Percentiles rank a stretch among this genome's conserved stretches.
Evolutionary conservation across 2,329 filamentous ascomycete genomes (phyloP).

Genomic region (Dothidotthia symphoricarpi): DNA sequence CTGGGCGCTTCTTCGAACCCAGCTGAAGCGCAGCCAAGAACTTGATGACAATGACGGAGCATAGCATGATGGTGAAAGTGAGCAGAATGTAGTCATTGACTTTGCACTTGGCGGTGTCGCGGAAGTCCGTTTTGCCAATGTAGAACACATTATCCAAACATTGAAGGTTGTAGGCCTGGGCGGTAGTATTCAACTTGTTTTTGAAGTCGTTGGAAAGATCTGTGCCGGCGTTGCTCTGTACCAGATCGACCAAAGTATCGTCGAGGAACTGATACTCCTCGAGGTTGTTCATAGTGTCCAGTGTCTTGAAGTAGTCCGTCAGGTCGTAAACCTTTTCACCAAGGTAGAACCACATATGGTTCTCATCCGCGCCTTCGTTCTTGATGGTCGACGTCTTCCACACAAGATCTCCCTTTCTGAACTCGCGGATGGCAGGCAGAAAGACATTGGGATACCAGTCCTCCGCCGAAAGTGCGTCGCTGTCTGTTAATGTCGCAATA

Average conservation of each 20-base stretch:
- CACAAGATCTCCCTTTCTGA: slow-evolving; percentile 84
- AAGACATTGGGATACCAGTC: slow-evolving; percentile 80
- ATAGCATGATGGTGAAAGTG: slow-evolving; percentile 81
- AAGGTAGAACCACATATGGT: slow-evolving; percentile 78
- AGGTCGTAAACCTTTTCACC: slow-evolving; percentile 79
- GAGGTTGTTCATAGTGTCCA: slow-evolving; percentile 57
- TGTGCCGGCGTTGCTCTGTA: slow-evolving; percentile 72
- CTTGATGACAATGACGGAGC: slow-evolving; percentile 76
- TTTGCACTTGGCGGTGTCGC: slow-evolving; percentile 70
- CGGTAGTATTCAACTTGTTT: slow-evolving; percentile 50
- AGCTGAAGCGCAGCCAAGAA: slow-evolving; percentile 93
- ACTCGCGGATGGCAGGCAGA: slow-evolving; percentile 75
- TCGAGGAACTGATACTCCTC: slow-evolving; percentile 71
- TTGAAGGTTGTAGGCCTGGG: slow-evolving; percentile 67
- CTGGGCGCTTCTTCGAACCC: slow-evolving; percentile 83
- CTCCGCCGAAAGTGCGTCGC: slow-evolving; percentile 57
- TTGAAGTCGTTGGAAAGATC: slow-evolving; percentile 72
- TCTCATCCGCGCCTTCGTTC: slow-evolving; percentile 63
- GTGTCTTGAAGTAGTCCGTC: slow-evolving; percentile 85
- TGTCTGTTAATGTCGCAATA: slow-evolving; percentile 53
- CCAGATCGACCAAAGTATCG: slow-evolving; percentile 61
- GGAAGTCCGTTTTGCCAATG: slow-evolving; percentile 80
- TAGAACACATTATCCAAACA: slow-evolving; percentile 86
- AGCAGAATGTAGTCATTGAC: slow-evolving; percentile 90
- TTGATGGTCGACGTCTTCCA: slow-evolving; percentile 61